phyloP scores from a whole-genome alignment of 2,329 filamentous ascomycete species.

The Aspergillus neotritici region DNA sequence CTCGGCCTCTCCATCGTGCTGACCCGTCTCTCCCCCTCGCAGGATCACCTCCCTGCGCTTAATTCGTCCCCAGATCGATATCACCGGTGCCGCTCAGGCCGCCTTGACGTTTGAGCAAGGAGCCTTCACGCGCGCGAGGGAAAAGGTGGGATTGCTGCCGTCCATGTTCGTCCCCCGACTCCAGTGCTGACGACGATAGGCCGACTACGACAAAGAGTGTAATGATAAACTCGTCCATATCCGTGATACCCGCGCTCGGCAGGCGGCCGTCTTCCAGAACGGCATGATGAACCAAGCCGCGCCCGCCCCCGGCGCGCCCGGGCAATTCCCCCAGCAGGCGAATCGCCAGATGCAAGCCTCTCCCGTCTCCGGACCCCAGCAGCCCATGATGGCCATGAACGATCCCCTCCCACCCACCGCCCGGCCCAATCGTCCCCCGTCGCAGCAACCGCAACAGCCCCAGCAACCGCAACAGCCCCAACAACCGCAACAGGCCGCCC shows the following conservation, averaged over 20 bases:
- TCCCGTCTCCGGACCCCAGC: slow-evolving; percentile 40
- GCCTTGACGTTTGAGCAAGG: slow-evolving; percentile 43
- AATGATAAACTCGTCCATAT: slow-evolving; percentile 42
- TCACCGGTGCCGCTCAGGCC: slow-evolving; percentile 34
- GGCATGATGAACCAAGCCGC: slow-evolving; percentile 35
- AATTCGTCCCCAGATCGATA: slow-evolving; percentile 38
- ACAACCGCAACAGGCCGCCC: slow-evolving; percentile 10
- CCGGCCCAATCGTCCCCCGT: slow-evolving; percentile 30
- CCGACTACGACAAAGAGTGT: slow-evolving; percentile 41
- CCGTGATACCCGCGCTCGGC: slow-evolving; percentile 40
- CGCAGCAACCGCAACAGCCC: slow-evolving; percentile 27
- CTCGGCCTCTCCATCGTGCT: no score
- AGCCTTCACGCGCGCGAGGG: slow-evolving; percentile 38
- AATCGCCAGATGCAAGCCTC: slow-evolving; percentile 48
- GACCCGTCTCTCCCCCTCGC: not conserved
- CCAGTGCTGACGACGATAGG: slow-evolving; percentile 16
- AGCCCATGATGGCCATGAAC: slow-evolving; percentile 33
- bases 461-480: slow-evolving; percentile 25
- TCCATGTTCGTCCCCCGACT: not conserved
- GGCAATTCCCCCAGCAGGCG: slow-evolving; percentile 46
- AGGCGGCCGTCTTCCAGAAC: slow-evolving; percentile 37
- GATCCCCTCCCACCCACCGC: slow-evolving; percentile 27
- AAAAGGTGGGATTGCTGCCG: slow-evolving; percentile 21
- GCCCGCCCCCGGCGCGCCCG: slow-evolving; percentile 26
- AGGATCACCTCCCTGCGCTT: slow-evolving; percentile 44